Base-by-base conservation (phyloP, 805 yeast species). In the Candida sithepensis region DNA sequence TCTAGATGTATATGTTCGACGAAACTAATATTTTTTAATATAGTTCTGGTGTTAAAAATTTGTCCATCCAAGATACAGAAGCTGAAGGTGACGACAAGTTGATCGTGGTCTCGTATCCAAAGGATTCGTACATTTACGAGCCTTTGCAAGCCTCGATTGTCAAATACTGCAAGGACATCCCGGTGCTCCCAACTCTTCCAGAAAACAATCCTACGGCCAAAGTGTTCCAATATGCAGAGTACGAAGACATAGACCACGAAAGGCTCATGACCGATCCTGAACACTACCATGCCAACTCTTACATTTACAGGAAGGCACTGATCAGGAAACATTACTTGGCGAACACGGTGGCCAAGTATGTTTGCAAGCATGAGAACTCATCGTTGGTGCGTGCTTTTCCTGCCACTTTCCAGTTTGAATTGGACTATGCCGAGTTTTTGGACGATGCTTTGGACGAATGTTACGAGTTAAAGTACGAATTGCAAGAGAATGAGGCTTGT, bases 371-470 rank as follows among this genome's bases (percentile, higher is more conserved):
- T 59, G 96, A 96, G 1, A 65, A 68, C 0, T 81, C 91, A 1
- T 69, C 81, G 1, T 70, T 94, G 46, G 68, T 63, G 2, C 57
- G 52, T 1, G 81, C 94, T 2, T 82, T 81, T 50, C 92, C 97
- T 0, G 87, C 81, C 45, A 76, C 91, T 3, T 89, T 73, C 66
- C 83, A 84, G 46, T 70, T 94, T 28, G 98, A 94, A 60, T 79
- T 94, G 20, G 98, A 92, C 59, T 94, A 88, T 66, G 97, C 98
- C 1, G 99, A 94, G 64, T 94, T 94, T 58, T 70, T 94, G 43
- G 98, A 94, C 58, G 99, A 94, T 62, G 78, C 96, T 0, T 71
- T 94, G 41, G 98, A 92, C 64, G 99, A 94, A 58, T 83, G 87
- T 34, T 91, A 86, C 71, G 99, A 92, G 60, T 72, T 94, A 43